Percentiles rank a stretch among this genome's conserved stretches.
Evolutionary conservation across 1,139 yeast genomes (phyloP).

Genomic region (Pichia sp.): DNA sequence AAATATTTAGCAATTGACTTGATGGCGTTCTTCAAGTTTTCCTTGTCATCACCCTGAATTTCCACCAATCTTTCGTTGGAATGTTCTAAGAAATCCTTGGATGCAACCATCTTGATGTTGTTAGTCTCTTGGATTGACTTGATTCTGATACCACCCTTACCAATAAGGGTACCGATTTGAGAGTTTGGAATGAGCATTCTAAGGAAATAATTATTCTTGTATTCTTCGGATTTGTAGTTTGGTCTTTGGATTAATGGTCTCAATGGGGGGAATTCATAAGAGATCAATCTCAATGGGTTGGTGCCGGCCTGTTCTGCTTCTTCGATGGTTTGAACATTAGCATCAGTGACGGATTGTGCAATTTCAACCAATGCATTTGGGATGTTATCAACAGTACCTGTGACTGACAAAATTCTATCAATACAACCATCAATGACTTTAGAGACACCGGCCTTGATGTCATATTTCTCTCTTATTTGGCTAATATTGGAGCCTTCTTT

Average conservation of each 20-base stretch:
- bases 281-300: slow-evolving; percentile 25
- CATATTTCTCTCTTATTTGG: slow-evolving; percentile 66
- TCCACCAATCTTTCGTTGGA: slow-evolving; percentile 87
- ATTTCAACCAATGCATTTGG: slow-evolving; percentile 68
- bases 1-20: slow-evolving; percentile 65
- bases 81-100: slow-evolving; percentile 76
- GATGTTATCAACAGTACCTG: slow-evolving; percentile 71
- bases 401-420: slow-evolving; percentile 76
- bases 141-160: slow-evolving; percentile 76
- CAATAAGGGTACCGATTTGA: slow-evolving; percentile 89
- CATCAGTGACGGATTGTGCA: slow-evolving; percentile 51
- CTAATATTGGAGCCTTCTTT: slow-evolving; percentile 80
- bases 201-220: slow-evolving; percentile 42
- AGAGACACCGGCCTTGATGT: slow-evolving; percentile 85
- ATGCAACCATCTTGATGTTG: slow-evolving; percentile 78
- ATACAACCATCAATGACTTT: slow-evolving; percentile 76
- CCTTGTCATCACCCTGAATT: slow-evolving; percentile 69
- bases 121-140: slow-evolving; percentile 69
- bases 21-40: slow-evolving; percentile 49
- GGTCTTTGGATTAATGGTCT: slow-evolving; percentile 50
- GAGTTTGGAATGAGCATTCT: slow-evolving; percentile 76
- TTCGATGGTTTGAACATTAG: slow-evolving; percentile 25
- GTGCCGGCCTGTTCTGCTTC: slow-evolving; percentile 17
- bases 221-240: slow-evolving; percentile 37
- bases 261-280: slow-evolving; percentile 55